A percentile compares a stretch with the other conserved stretches of the same genome.
phyloP scores from a whole-genome alignment of 495 filamentous ascomycete genomes.

The Echria macrotheca region DNA sequence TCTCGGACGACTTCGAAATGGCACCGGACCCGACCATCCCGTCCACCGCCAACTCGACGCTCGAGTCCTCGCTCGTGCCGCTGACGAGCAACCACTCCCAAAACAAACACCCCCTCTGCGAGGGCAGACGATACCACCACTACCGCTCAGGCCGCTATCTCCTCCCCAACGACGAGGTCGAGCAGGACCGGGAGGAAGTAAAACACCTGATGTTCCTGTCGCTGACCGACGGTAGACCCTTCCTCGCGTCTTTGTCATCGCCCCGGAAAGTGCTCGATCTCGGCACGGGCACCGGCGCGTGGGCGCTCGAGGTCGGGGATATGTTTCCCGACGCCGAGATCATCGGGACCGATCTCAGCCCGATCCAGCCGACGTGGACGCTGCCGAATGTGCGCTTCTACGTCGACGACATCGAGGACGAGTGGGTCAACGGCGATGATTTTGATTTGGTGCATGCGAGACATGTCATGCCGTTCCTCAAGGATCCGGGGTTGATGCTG shows the following conservation, averaged over 20 bases:
- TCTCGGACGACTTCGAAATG: too few species aligned
- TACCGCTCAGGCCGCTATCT: conserved; percentile 19
- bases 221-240: conserved; percentile 40
- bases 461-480: conserved; percentile 37
- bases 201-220: conserved; percentile 52
- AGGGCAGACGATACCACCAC: conserved; percentile 44
- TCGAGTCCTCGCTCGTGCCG: too few species aligned
- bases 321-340: conserved; percentile 30
- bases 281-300: conserved; percentile 56
- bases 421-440: conserved; percentile 25
- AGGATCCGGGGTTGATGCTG: conserved; percentile 31
- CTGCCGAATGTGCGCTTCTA: conserved; percentile 34
- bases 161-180: conserved; percentile 24
- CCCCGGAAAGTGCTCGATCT: conserved; percentile 54
- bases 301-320: conserved; percentile 54
- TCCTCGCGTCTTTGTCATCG: conserved; percentile 45
- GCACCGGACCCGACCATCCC: too few species aligned
- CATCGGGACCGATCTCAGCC: conserved; percentile 27
- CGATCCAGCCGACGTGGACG: conserved; percentile 37
- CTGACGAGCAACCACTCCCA: too few species aligned
- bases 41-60: too few species aligned
- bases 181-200: conserved; percentile 37
- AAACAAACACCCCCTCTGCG: conserved; percentile 36
- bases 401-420: conserved; percentile 39
- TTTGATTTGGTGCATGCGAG: conserved; percentile 38